A percentile compares a stretch with the other conserved stretches of the same genome.
Conservation (phyloP, 2,329 filamentous ascomycete genomes). For the Teratosphaeria epicoccoides region DNA sequence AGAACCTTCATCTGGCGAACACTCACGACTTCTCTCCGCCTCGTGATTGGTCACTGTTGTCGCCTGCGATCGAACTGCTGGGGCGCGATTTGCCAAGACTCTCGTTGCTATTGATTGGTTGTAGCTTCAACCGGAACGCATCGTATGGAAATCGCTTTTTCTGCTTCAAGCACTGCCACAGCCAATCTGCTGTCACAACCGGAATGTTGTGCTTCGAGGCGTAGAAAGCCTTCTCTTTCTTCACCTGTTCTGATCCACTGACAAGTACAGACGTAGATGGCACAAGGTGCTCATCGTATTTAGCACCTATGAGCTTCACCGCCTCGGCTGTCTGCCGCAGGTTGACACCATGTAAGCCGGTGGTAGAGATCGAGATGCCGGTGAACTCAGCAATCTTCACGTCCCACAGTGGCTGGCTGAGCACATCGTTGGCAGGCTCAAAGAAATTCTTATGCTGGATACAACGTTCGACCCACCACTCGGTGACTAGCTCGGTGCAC, state of each 20-base stretch:
- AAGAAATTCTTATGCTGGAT: slow-evolving; percentile 64
- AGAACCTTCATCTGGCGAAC: not conserved
- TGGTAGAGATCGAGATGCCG: slow-evolving; percentile 45
- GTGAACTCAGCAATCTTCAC: slow-evolving; percentile 30
- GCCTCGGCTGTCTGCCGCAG: slow-evolving; percentile 73
- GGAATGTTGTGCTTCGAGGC: slow-evolving; percentile 67
- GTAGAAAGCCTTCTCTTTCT: slow-evolving; percentile 65
- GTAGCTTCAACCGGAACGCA: slow-evolving; percentile 21
- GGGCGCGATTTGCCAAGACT: not conserved
- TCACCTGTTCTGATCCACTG: slow-evolving; percentile 42
- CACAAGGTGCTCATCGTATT: slow-evolving; percentile 68
- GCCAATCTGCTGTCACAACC: slow-evolving; percentile 71
- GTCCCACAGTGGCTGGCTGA: slow-evolving; percentile 64
- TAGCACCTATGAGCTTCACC: slow-evolving; percentile 59
- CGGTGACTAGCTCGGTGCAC: slow-evolving; percentile 53
- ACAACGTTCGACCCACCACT: slow-evolving; percentile 89
- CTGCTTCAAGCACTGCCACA: slow-evolving; percentile 64
- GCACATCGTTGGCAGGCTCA: slow-evolving; percentile 56
- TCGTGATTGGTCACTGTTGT: not conserved
- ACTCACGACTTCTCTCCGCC: not conserved
- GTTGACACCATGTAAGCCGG: slow-evolving; percentile 74
- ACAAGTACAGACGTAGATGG: slow-evolving; percentile 64
- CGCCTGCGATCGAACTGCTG: slow-evolving; percentile 9
- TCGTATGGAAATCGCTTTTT: slow-evolving; percentile 39
- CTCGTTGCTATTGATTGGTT: slow-evolving; percentile 10